Conservation (phyloP, 768 basidiomycete genomes). For the Kwoniella sp. region DNA sequence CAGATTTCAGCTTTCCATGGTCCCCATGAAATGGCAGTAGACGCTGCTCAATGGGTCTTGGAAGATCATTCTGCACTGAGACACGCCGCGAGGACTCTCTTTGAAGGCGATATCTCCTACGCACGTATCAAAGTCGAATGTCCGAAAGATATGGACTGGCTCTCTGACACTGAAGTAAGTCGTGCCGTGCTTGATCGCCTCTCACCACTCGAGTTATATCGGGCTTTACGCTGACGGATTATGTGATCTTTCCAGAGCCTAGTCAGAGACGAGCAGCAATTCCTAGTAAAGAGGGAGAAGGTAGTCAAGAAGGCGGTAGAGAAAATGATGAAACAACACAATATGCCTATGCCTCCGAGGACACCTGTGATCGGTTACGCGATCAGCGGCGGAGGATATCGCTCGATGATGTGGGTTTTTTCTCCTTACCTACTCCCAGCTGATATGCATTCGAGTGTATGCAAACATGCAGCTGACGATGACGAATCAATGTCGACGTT, state of each 20-base stretch:
- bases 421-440: not conserved
- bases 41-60: slow-evolving; percentile 6
- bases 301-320: slow-evolving; percentile 34
- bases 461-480: not conserved
- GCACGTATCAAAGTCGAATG: slow-evolving; percentile 43
- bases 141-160: slow-evolving; percentile 42
- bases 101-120: slow-evolving; percentile 23
- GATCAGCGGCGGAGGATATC: slow-evolving; percentile 71
- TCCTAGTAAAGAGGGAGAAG: slow-evolving; percentile 28
- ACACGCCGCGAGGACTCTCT: slow-evolving; percentile 1
- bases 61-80: not conserved
- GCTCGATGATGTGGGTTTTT: slow-evolving; percentile 64
- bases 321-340: slow-evolving; percentile 22
- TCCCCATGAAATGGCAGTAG: slow-evolving; percentile 7
- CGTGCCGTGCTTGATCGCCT: too few relatives aligned
- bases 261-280: slow-evolving; percentile 33
- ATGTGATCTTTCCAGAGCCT: slow-evolving; percentile 13
- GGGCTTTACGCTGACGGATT: too few relatives aligned
- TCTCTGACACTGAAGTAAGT: slow-evolving; percentile 37
- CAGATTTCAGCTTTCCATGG: not conserved
- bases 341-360: slow-evolving; percentile 37
- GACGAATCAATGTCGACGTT: not conserved
- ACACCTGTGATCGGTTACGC: slow-evolving; percentile 58
- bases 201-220: too few relatives aligned
- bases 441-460: not conserved